Evolutionary conservation across 345 rosid genomes (phyloP).

Genomic region (Excoecaria agallocha): DNA sequence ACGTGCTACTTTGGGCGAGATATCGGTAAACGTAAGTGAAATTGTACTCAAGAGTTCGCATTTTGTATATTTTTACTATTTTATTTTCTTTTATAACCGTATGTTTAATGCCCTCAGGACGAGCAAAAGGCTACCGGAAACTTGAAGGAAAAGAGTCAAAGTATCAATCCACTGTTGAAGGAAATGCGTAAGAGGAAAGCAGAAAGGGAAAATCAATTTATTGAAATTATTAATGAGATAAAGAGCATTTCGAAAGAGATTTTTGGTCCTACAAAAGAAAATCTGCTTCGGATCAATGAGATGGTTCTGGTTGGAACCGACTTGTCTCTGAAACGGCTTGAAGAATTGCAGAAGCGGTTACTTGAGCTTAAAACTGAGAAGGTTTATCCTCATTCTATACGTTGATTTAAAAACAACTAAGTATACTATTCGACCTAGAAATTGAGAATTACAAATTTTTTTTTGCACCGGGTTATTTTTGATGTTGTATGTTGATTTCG

Average conservation of each 20-base stretch:
- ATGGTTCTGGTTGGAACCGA: constrained; percentile 48
- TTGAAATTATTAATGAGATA: constrained; percentile 44
- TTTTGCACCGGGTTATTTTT: neutral
- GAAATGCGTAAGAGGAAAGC: constrained; percentile 41
- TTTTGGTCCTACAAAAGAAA: constrained; percentile 32
- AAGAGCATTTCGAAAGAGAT: constrained; percentile 49
- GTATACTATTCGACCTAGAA: neutral
- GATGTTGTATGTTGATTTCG: neutral
- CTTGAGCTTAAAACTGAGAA: constrained; percentile 68
- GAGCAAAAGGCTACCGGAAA: constrained; percentile 8
- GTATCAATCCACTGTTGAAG: constrained; percentile 40
- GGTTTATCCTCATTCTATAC: constrained; percentile 33
- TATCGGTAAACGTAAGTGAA: constrained; percentile 31
- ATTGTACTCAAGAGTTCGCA: neutral
- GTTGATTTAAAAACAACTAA: neutral
- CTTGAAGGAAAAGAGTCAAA: constrained; percentile 47
- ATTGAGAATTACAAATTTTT: neutral
- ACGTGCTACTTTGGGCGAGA: constrained; percentile 49
- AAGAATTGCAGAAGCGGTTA: constrained; percentile 63
- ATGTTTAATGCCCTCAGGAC: neutral
- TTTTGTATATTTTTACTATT: too few relatives aligned
- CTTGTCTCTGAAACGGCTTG: constrained; percentile 72
- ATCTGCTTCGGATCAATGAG: constrained; percentile 7
- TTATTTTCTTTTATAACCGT: neutral
- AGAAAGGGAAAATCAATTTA: constrained; percentile 46